phyloP scores from a whole-genome alignment of 441 rosid species.

The Croton laevigatus region DNA sequence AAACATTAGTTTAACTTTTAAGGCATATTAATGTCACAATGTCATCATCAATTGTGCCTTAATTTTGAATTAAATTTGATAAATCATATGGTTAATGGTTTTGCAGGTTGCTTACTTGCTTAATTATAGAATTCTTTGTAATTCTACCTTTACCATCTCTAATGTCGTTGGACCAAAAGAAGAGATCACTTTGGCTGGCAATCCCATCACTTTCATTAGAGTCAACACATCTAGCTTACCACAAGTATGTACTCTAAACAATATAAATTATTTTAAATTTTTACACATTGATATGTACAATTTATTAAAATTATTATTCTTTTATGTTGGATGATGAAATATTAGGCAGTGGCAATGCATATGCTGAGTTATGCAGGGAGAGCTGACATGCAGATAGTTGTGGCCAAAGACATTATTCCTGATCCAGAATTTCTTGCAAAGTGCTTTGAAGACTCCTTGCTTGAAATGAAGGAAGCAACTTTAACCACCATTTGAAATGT shows the following conservation, averaged over 20 bases:
- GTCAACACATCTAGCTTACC: slow-evolving; percentile 39
- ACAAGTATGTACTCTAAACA: slow-evolving; percentile 30
- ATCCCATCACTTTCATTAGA: slow-evolving; percentile 41
- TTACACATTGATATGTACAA: too few relatives aligned
- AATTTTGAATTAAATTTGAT: too few relatives aligned
- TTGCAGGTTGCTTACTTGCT: slow-evolving; percentile 39
- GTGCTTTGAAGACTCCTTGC: slow-evolving; percentile 52
- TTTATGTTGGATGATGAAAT: neutral
- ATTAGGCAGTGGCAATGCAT: slow-evolving; percentile 60
- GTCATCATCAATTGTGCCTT: too few relatives aligned
- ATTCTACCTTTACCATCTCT: slow-evolving; percentile 49
- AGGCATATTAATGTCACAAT: too few relatives aligned
- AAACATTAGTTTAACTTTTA: too few relatives aligned
- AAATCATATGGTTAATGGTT: neutral
- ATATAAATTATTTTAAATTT: too few relatives aligned
- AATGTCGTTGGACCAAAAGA: slow-evolving; percentile 51
- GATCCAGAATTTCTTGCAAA: slow-evolving; percentile 61
- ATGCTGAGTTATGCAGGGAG: slow-evolving; percentile 62
- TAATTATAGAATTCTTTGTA: slow-evolving; percentile 42
- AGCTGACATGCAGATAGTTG: slow-evolving; percentile 59
- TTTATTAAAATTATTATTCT: too few relatives aligned
- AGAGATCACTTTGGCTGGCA: slow-evolving; percentile 36
- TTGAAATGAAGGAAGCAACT: slow-evolving; percentile 56
- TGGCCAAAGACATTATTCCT: slow-evolving; percentile 58
- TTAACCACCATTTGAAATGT: neutral